These are phyloP conservation scores for Batkoa obscura DNA, from an alignment of 371 early-diverging fungal species.

Conservation along the genomic window DNA sequence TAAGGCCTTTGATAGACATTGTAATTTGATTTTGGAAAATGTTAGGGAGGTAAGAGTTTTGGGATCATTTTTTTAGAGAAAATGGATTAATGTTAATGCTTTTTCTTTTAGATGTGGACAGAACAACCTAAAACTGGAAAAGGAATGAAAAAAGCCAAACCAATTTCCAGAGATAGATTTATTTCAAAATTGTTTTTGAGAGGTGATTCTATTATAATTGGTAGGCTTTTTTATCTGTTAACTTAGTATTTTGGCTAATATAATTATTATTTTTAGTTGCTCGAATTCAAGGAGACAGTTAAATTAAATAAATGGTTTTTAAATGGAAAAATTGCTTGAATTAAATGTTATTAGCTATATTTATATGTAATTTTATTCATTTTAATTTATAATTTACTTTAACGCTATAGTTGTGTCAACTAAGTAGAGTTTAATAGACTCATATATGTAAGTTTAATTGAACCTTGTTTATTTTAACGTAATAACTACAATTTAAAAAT, in stretches of 20 bases:
- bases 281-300: background rate
- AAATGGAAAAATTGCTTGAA: too few species aligned
- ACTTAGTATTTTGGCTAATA: background rate
- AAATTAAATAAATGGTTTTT: too few species aligned
- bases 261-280: background rate
- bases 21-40: slow-evolving; percentile 97
- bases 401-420: too few species aligned
- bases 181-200: slow-evolving; percentile 95
- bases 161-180: slow-evolving; percentile 94
- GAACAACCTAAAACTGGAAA: slow-evolving; percentile 79
- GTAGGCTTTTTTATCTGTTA: slow-evolving; percentile 14
- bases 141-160: slow-evolving; percentile 77
- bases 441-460: too few species aligned
- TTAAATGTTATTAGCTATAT: too few species aligned
- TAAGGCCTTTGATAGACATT: slow-evolving; percentile 97
- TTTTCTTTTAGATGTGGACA: slow-evolving; percentile 70
- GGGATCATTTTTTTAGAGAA: background rate
- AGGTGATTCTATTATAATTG: slow-evolving; percentile 89
- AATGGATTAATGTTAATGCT: background rate
- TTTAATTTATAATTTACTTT: too few species aligned
- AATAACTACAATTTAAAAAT: too few species aligned
- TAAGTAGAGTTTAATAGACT: too few species aligned
- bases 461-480: too few species aligned
- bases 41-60: slow-evolving; percentile 68
- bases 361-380: too few species aligned